Conservation (phyloP, 495 filamentous ascomycete species). For the Penicillium atrosanguineum region DNA sequence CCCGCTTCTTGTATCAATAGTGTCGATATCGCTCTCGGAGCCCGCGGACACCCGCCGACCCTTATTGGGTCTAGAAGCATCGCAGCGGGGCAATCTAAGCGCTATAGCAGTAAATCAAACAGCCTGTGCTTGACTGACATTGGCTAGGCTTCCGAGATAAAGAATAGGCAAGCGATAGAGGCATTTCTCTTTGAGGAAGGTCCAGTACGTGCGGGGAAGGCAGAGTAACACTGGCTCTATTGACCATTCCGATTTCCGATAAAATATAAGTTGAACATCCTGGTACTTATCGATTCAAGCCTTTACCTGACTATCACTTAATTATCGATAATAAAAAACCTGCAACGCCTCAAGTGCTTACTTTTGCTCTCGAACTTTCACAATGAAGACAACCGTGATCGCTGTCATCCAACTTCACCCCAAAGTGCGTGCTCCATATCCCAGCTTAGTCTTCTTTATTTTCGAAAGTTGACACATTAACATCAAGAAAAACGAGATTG, state of each 20-base stretch:
- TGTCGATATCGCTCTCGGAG: background rate
- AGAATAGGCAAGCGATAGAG: background rate
- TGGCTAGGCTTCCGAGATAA: background rate
- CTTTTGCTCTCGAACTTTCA: background rate
- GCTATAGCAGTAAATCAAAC: background rate
- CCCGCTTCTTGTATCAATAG: background rate
- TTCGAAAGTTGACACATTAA: background rate
- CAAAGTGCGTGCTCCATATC: background rate
- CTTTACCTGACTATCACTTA: background rate
- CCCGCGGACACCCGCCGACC: background rate
- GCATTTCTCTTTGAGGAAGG: background rate
- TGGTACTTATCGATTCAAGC: background rate
- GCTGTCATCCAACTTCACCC: slow-evolving; percentile 10
- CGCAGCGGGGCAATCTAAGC: no score
- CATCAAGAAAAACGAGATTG: slow-evolving; percentile 3
- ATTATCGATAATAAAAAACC: no score
- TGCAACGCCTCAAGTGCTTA: no score
- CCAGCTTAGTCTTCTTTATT: background rate
- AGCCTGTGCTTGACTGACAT: background rate
- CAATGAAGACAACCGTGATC: background rate
- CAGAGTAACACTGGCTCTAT: background rate
- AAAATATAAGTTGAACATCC: background rate
- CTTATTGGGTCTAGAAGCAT: no score
- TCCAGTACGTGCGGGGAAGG: background rate
- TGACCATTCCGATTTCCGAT: background rate